Conservation (phyloP, 805 yeast genomes). For the Kurtzmaniella fragi region DNA sequence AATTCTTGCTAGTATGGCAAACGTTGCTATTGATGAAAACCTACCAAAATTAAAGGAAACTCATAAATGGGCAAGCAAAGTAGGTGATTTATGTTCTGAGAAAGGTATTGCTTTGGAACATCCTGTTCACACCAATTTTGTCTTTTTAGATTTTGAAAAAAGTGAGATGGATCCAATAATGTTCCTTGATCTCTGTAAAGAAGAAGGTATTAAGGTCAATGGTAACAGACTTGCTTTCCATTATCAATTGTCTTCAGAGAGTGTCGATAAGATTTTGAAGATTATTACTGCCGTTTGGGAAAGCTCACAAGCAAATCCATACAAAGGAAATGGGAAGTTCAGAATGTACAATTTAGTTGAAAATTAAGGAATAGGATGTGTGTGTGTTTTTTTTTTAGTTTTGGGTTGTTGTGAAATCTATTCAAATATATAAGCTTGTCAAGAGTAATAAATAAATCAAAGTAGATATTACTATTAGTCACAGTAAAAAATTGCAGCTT, state of each 20-base stretch:
- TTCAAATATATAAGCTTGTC: too few species aligned
- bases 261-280: constrained; percentile 35
- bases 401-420: too few species aligned
- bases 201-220: constrained; percentile 58
- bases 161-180: constrained; percentile 54
- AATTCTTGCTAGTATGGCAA: constrained; percentile 73
- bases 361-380: neutral
- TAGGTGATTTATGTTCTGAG: constrained; percentile 48
- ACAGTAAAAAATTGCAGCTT: too few species aligned
- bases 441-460: too few species aligned
- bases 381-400: too few species aligned
- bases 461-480: too few species aligned
- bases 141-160: constrained; percentile 57
- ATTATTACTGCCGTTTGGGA: constrained; percentile 56
- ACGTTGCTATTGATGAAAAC: constrained; percentile 70
- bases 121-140: constrained; percentile 85
- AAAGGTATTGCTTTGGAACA: constrained; percentile 55
- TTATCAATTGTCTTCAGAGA: constrained; percentile 34
- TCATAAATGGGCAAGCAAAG: constrained; percentile 48
- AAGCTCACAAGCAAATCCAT: constrained; percentile 51
- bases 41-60: constrained; percentile 50
- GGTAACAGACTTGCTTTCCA: constrained; percentile 82
- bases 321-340: constrained; percentile 4
- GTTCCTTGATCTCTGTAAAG: constrained; percentile 49
- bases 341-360: constrained; percentile 6